A percentile compares a stretch with the other conserved stretches of the same genome.
Conservation (phyloP, 2,329 filamentous ascomycete species). For the Simplicillium aogashimaense region DNA sequence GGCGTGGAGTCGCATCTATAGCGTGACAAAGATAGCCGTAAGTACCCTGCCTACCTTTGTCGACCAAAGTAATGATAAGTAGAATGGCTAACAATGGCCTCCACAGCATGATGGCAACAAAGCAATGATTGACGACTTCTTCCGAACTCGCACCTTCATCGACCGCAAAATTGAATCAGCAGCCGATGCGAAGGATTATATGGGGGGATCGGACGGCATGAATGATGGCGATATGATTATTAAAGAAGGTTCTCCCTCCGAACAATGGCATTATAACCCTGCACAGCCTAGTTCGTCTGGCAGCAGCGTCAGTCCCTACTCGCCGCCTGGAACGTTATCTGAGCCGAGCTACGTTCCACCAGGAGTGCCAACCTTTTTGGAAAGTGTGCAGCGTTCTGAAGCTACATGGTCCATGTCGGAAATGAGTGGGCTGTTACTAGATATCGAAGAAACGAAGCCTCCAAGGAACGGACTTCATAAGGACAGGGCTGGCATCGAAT, state of each 20-base stretch:
- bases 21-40: slow-evolving; percentile 18
- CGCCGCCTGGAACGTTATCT: neutral
- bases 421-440: too few species aligned
- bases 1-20: slow-evolving; percentile 19
- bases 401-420: too few species aligned
- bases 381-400: neutral
- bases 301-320: neutral
- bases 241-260: slow-evolving; percentile 5
- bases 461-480: too few species aligned
- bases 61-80: too few species aligned
- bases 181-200: slow-evolving; percentile 1
- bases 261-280: neutral
- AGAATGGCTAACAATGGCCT: slow-evolving; percentile 1
- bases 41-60: too few species aligned
- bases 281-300: neutral
- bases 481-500: too few species aligned
- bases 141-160: slow-evolving; percentile 17
- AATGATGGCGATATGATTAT: neutral
- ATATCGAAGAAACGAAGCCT: too few species aligned
- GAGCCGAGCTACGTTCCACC: neutral
- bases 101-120: slow-evolving; percentile 18
- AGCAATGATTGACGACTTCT: slow-evolving; percentile 19
- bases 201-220: slow-evolving; percentile 1
- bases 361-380: neutral
- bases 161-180: slow-evolving; percentile 8